Conservation (phyloP, 2,329 filamentous ascomycete species). For the Neofusicoccum cordaticola region DNA sequence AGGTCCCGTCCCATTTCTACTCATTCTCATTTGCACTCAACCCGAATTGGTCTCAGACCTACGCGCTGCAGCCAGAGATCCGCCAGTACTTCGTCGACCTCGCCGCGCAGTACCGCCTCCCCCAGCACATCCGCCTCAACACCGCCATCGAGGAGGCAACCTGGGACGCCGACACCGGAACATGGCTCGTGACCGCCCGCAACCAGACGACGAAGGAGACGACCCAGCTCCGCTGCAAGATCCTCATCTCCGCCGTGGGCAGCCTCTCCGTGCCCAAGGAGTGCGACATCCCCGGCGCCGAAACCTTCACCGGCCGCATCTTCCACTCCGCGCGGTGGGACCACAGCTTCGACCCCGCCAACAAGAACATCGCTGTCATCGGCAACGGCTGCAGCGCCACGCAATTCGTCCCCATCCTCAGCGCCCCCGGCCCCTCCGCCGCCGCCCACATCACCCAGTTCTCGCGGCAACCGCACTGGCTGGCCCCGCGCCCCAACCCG, state of each 20-base stretch:
- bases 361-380: slow-evolving; percentile 30
- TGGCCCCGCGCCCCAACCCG: slow-evolving; percentile 46
- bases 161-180: slow-evolving; percentile 45
- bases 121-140: slow-evolving; percentile 40
- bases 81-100: slow-evolving; percentile 49
- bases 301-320: slow-evolving; percentile 41
- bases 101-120: slow-evolving; percentile 30
- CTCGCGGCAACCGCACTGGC: slow-evolving; percentile 51
- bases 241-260: slow-evolving; percentile 29
- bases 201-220: slow-evolving; percentile 25
- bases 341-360: slow-evolving; percentile 49
- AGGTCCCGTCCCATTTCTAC: slow-evolving; percentile 51
- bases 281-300: slow-evolving; percentile 44
- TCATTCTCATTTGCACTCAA: slow-evolving; percentile 62
- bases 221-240: slow-evolving; percentile 25
- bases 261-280: slow-evolving; percentile 31
- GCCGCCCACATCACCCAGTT: slow-evolving; percentile 48
- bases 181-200: slow-evolving; percentile 36
- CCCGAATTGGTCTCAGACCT: slow-evolving; percentile 59
- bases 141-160: slow-evolving; percentile 39
- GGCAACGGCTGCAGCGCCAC: slow-evolving; percentile 50
- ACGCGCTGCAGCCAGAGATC: slow-evolving; percentile 55
- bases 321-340: slow-evolving; percentile 42
- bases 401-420: slow-evolving; percentile 48
- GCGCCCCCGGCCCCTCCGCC: slow-evolving; percentile 22